phyloP scores from a whole-genome alignment of 495 filamentous ascomycete species.

The Aspergillus baeticus region DNA sequence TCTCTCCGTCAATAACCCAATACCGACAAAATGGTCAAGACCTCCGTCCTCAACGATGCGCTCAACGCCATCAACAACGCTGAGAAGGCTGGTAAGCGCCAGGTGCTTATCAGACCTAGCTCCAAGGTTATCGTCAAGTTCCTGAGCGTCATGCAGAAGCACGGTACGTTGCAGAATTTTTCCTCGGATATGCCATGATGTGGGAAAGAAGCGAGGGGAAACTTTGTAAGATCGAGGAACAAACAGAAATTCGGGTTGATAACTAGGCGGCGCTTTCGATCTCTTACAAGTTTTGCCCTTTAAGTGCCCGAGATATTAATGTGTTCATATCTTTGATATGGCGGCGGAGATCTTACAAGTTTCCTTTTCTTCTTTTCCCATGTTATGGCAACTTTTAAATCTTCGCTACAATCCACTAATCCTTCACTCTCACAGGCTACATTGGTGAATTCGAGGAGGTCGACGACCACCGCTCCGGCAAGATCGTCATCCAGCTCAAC shows the following conservation, averaged over 20 bases:
- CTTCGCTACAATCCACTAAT: conserved; percentile 22
- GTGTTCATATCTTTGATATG: conserved; percentile 29
- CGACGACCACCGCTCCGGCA: conserved; percentile 97
- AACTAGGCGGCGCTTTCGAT: conserved; percentile 95
- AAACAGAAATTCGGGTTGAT: conserved; percentile 80
- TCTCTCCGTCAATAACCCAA: conserved; percentile 22
- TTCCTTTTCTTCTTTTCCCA: conserved; percentile 35
- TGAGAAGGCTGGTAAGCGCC: conserved; percentile 98
- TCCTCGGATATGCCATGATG: conserved; percentile 5
- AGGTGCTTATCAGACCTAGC: conserved; percentile 92
- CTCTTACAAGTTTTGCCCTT: conserved; percentile 86
- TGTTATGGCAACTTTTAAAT: conserved; percentile 26
- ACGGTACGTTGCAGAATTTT: conserved; percentile 79
- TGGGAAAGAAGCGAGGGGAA: not conserved
- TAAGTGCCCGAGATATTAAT: conserved; percentile 96
- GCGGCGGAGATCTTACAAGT: conserved; percentile 93
- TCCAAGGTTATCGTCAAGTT: conserved; percentile 99
- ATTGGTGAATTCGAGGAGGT: conserved; percentile 99
- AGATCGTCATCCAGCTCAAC: conserved; percentile 96
- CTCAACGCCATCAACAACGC: conserved; percentile 99
- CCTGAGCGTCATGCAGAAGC: conserved; percentile 96
- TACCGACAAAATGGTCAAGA: conserved; percentile 91
- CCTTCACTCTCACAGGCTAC: conserved; percentile 77
- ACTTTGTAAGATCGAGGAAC: not conserved
- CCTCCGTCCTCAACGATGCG: conserved; percentile 97